phyloP scores from a whole-genome alignment of 140 eudicot species.

The Eryngium alpinum region DNA sequence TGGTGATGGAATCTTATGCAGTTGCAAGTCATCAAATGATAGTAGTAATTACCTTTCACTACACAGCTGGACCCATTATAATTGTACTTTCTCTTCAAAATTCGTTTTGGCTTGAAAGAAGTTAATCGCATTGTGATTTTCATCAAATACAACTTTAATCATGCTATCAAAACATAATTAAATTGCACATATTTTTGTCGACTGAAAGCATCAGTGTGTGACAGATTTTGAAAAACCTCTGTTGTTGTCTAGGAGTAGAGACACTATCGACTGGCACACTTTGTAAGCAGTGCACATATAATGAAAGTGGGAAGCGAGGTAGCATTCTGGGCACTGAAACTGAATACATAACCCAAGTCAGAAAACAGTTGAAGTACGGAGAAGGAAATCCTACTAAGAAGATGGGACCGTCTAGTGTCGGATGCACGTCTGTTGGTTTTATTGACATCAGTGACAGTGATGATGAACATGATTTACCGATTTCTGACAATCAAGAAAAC shows the following conservation, averaged over 20 bases:
- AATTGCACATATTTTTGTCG: neutral
- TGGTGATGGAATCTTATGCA: neutral
- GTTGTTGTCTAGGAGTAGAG: conserved; percentile 13
- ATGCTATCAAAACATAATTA: neutral
- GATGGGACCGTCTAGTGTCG: conserved; percentile 41
- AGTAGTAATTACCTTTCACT: neutral
- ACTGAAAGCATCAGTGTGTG: neutral
- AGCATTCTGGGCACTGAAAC: conserved; percentile 4
- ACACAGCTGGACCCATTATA: neutral
- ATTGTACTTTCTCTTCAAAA: neutral
- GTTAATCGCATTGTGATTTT: neutral
- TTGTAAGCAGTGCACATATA: conserved; percentile 9
- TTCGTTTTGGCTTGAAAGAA: neutral
- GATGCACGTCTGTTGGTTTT: conserved; percentile 22
- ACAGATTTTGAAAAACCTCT: neutral
- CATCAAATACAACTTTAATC: neutral
- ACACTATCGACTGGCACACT: conserved; percentile 16
- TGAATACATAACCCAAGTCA: conserved; percentile 16
- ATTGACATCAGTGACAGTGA: conserved; percentile 46
- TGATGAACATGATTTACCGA: conserved; percentile 22
- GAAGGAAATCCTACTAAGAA: conserved; percentile 28
- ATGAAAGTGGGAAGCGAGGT: conserved; percentile 12
- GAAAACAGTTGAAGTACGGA: conserved; percentile 32
- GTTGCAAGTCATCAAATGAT: neutral
- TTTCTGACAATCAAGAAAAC: conserved; percentile 8